These are phyloP conservation scores for Carpinus fangiana DNA, from an alignment of 306 rosid genomes.

Conservation along the genomic window DNA sequence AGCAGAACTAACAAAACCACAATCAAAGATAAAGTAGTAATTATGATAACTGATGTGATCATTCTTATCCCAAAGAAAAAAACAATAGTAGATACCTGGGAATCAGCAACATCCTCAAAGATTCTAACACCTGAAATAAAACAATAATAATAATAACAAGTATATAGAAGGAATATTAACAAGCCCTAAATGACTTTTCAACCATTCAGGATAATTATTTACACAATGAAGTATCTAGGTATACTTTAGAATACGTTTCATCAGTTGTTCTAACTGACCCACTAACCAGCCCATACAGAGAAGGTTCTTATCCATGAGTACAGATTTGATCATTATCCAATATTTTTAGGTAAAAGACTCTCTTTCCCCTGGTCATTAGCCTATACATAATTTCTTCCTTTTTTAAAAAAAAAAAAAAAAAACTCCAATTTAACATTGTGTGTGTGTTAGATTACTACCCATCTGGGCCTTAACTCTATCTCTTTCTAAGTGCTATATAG, in stretches of 20 bases:
- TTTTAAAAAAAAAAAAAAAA: no score
- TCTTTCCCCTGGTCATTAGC: background rate
- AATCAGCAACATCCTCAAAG: slow-evolving; percentile 73
- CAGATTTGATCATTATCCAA: background rate
- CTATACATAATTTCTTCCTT: background rate
- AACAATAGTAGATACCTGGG: slow-evolving; percentile 50
- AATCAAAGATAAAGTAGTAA: slow-evolving; percentile 7
- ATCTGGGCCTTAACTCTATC: background rate
- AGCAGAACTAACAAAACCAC: slow-evolving; percentile 3
- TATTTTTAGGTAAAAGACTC: background rate
- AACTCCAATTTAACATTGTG: background rate
- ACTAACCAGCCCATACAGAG: background rate
- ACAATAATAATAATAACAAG: slow-evolving; percentile 2
- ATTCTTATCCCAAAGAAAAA: background rate
- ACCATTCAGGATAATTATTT: background rate
- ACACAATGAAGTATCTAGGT: background rate
- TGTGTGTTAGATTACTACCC: background rate
- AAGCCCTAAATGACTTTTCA: slow-evolving; percentile 1
- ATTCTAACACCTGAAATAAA: slow-evolving; percentile 80
- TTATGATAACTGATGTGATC: background rate
- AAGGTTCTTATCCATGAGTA: background rate
- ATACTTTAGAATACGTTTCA: background rate
- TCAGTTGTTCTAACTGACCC: background rate
- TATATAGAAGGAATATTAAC: slow-evolving; percentile 12
- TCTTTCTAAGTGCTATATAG: background rate